Evolutionary conservation across 441 rosid genomes (phyloP), one percentile per base, ranked within the genome.

Genomic region (Lepidium campestre): DNA sequence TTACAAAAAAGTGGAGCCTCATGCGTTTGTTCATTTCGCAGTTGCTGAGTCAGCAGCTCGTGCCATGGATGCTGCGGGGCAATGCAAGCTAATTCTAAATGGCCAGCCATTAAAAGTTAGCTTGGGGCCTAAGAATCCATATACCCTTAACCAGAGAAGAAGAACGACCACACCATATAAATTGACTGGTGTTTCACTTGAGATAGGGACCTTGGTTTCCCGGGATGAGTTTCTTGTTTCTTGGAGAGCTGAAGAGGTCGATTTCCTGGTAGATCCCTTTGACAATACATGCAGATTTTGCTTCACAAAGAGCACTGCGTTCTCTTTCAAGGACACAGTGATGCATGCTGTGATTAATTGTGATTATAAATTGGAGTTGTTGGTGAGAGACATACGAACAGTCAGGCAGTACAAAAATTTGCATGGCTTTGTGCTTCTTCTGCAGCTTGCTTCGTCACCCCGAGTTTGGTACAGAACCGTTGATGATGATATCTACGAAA

Each of bases 1-100:
- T 19, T 86, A 82, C 67, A 78, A 54, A 74, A 79, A 72, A 77
- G 90, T 93, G 56, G 89, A 73, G 65, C 94, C 93, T 10, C 96
- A 86, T 68, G 97, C 98, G 3, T 93, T 88, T 69, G 92, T 88
- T 35, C 97, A 93, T 83, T 93, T 93, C 74, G 87, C 89, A 22
- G 10, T 9, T 15, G 68, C 92, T 32, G 62, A 70, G 4, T 75
- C 92, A 22, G 77, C 78, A 49, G 25, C 37, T 48, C 53, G 23
- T 57, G 89, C 89, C 59, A 56, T 57, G 73, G 77, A 86, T 69
- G 82, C 83, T 66, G 87, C 89, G 0, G 77, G 70, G 55, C 72
- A 75, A 15, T 15, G 72, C 68, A 78, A 74, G 62, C 85, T 93
- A 55, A 66, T 71, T 60, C 62, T 90, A 12, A 62, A 82, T 12